phyloP scores from a whole-genome alignment of 169 alveolate species.

The Condylostoma magnum region DNA sequence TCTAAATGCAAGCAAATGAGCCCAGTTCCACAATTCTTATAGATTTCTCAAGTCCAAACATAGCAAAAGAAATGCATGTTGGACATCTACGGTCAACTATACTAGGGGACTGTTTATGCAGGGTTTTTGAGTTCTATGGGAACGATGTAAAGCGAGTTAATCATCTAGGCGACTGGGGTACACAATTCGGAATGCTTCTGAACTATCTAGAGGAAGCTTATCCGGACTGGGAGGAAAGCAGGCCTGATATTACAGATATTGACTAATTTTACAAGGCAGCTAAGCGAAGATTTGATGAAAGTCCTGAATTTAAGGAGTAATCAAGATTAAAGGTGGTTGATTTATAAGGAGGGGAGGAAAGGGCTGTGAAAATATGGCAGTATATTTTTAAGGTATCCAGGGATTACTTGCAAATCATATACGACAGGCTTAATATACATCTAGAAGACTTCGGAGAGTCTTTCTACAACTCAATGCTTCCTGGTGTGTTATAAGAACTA shows the following conservation, averaged over 20 bases:
- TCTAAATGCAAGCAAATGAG: not conserved
- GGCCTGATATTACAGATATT: slow-evolving; percentile 93
- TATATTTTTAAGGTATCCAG: slow-evolving; percentile 89
- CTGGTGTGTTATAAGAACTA: slow-evolving; percentile 80
- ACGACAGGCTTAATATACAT: slow-evolving; percentile 84
- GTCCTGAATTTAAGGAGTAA: slow-evolving; percentile 84
- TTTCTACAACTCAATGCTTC: slow-evolving; percentile 89
- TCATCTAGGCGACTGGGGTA: slow-evolving; percentile 99
- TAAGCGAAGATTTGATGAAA: slow-evolving; percentile 86
- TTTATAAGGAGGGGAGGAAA: slow-evolving; percentile 85
- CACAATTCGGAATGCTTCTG: slow-evolving; percentile 99
- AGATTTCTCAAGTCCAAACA: slow-evolving; percentile 99
- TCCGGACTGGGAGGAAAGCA: slow-evolving; percentile 90
- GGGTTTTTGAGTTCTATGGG: slow-evolving; percentile 88
- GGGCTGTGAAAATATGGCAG: slow-evolving; percentile 84
- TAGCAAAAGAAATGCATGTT: slow-evolving; percentile 99
- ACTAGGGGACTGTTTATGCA: slow-evolving; percentile 95
- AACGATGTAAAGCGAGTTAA: slow-evolving; percentile 84
- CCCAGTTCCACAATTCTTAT: slow-evolving; percentile 65
- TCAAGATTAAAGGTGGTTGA: slow-evolving; percentile 85
- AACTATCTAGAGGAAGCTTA: slow-evolving; percentile 85
- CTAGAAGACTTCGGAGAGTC: slow-evolving; percentile 94
- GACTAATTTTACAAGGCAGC: slow-evolving; percentile 95
- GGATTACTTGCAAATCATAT: slow-evolving; percentile 80
- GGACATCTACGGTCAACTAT: slow-evolving; percentile 99